These are phyloP conservation scores for Diplotaxis tenuifolia DNA, from an alignment of 345 rosid species.

Conservation along the genomic window DNA sequence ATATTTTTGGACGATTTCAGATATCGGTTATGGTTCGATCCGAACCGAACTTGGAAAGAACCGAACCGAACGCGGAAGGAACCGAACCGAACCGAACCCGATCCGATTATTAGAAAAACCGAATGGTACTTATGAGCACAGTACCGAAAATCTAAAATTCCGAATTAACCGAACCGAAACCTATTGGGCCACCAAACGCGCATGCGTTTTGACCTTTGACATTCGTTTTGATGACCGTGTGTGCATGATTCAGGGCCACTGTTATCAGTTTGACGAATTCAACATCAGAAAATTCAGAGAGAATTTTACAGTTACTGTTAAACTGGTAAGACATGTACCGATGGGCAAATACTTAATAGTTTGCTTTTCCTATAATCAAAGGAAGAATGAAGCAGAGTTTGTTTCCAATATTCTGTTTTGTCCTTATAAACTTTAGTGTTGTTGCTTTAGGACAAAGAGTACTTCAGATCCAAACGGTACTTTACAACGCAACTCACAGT, in stretches of 20 bases:
- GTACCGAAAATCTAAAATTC: too few relatives aligned
- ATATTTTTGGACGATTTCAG: too few relatives aligned
- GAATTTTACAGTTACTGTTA: background rate
- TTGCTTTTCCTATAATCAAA: background rate
- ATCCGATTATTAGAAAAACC: too few relatives aligned
- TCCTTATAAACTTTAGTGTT: conserved; percentile 2
- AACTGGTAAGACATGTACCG: background rate
- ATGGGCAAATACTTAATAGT: background rate
- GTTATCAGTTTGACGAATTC: background rate
- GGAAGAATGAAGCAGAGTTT: conserved; percentile 10
- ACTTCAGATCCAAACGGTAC: conserved; percentile 29
- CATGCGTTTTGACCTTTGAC: too few relatives aligned
- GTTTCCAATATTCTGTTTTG: conserved; percentile 4
- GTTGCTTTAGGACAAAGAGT: background rate
- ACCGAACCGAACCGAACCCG: too few relatives aligned
- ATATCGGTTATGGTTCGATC: too few relatives aligned
- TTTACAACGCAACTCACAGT: conserved; percentile 26
- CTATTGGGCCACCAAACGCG: too few relatives aligned
- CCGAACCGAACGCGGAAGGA: too few relatives aligned
- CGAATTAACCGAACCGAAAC: too few relatives aligned
- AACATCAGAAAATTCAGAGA: background rate
- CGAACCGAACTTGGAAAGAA: too few relatives aligned
- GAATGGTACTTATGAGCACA: too few relatives aligned
- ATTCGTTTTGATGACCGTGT: background rate
- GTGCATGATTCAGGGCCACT: background rate